phyloP scores from a whole-genome alignment of 192 early-diverging fungal genomes.

The Coemansia guatemalensis region DNA sequence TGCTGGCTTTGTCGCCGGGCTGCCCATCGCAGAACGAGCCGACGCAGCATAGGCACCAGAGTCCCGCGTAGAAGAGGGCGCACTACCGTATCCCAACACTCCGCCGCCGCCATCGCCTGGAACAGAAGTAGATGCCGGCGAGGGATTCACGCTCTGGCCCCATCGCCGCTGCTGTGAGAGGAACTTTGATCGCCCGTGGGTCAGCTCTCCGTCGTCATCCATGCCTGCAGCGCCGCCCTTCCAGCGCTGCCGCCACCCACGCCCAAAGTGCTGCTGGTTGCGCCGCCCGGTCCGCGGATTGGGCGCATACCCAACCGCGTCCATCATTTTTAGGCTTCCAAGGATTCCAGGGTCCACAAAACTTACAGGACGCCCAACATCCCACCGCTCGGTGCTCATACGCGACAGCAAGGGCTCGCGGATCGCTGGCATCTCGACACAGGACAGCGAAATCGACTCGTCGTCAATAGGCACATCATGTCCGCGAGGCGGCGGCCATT shows the following conservation, averaged over 20 bases:
- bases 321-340: constrained; percentile 81
- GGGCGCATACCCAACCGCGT: constrained; percentile 92
- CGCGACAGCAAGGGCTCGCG: constrained; percentile 73
- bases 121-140: not conserved
- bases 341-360: constrained; percentile 75
- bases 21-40: constrained; percentile 23
- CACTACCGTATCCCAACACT: not conserved
- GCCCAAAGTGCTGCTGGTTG: constrained; percentile 65
- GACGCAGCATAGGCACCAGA: not conserved
- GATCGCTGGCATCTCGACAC: constrained; percentile 79
- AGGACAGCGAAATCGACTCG: constrained; percentile 66
- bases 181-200: constrained; percentile 44
- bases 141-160: constrained; percentile 17
- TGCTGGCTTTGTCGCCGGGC: constrained; percentile 8
- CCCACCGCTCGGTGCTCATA: constrained; percentile 69
- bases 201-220: constrained; percentile 42
- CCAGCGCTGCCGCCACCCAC: constrained; percentile 35
- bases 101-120: not conserved
- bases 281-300: constrained; percentile 74
- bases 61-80: not conserved
- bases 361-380: constrained; percentile 71
- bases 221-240: constrained; percentile 12
- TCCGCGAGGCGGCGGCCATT: not conserved
- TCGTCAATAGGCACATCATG: constrained; percentile 19
- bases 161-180: constrained; percentile 43